Conservation (phyloP, 352 stramenopile species). For the Globisporangium splendens region DNA sequence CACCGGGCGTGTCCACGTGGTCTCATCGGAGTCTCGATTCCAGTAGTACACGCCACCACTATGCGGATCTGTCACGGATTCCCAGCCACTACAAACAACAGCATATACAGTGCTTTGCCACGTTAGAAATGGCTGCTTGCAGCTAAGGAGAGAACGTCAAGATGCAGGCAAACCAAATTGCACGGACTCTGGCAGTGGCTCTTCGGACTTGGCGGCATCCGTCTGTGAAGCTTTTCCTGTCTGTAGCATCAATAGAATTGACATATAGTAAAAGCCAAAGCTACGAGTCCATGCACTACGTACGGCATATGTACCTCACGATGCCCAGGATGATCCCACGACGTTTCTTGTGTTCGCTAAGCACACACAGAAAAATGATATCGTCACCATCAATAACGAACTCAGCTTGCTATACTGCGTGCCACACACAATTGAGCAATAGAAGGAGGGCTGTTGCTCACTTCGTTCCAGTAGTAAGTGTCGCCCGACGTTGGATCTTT, state of each 20-base stretch:
- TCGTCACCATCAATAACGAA: not conserved
- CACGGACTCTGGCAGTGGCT: slow-evolving; percentile 17
- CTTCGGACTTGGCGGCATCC: not conserved
- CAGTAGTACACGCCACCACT: slow-evolving; percentile 69
- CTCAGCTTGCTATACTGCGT: not conserved
- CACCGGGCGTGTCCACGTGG: slow-evolving; percentile 57
- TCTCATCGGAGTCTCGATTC: slow-evolving; percentile 72
- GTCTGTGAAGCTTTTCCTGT: not conserved
- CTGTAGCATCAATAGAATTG: not conserved
- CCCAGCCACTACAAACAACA: slow-evolving; percentile 45
- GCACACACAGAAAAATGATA: slow-evolving; percentile 8
- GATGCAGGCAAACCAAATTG: not conserved
- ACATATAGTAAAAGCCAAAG: not conserved
- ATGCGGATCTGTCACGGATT: slow-evolving; percentile 49
- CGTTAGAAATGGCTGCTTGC: no score
- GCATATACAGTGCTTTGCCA: no score
- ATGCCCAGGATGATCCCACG: slow-evolving; percentile 52
- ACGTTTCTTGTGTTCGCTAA: slow-evolving; percentile 72
- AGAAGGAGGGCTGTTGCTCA: slow-evolving; percentile 10
- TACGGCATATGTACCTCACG: slow-evolving; percentile 1
- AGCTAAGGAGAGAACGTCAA: no score
- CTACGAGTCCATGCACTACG: not conserved
- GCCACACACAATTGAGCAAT: not conserved
- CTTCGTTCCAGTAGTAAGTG: slow-evolving; percentile 82
- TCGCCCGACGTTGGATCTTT: slow-evolving; percentile 48